A percentile compares a stretch with the other conserved stretches of the same genome.
These are phyloP conservation scores for Mortierella sp. DNA, from an alignment of 371 early-diverging fungal genomes.

Conservation along the genomic window DNA sequence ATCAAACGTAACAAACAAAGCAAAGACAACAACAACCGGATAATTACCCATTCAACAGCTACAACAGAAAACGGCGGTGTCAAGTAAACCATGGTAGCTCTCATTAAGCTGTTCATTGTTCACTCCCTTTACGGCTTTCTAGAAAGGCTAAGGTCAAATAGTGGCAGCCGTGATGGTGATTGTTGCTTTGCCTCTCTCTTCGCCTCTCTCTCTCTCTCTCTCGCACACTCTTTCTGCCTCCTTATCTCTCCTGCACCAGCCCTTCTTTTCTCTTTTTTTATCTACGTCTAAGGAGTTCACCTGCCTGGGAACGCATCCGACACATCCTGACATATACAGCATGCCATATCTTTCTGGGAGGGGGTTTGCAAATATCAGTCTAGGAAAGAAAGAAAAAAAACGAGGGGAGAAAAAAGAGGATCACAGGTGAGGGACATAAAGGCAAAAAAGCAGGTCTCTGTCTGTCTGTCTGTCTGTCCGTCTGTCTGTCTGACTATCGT, in stretches of 20 bases:
- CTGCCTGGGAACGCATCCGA: too few relatives aligned
- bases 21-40: slow-evolving; percentile 7
- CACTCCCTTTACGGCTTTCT: background rate
- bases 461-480: background rate
- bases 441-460: background rate
- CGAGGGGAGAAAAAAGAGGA: background rate
- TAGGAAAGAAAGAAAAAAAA: background rate
- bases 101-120: background rate
- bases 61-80: too few relatives aligned
- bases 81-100: too few relatives aligned
- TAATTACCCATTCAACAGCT: background rate
- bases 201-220: background rate
- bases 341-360: background rate
- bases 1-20: slow-evolving; percentile 4
- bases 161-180: too few relatives aligned
- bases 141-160: too few relatives aligned
- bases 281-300: too few relatives aligned
- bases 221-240: background rate
- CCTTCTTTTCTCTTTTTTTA: background rate
- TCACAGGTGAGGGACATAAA: background rate
- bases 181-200: background rate
- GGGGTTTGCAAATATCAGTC: background rate
- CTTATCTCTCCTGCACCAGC: background rate
- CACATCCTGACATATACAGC: background rate
- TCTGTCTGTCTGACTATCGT: background rate